Conservation (phyloP, 2,329 filamentous ascomycete species). For the Aspergillus neoniger region DNA sequence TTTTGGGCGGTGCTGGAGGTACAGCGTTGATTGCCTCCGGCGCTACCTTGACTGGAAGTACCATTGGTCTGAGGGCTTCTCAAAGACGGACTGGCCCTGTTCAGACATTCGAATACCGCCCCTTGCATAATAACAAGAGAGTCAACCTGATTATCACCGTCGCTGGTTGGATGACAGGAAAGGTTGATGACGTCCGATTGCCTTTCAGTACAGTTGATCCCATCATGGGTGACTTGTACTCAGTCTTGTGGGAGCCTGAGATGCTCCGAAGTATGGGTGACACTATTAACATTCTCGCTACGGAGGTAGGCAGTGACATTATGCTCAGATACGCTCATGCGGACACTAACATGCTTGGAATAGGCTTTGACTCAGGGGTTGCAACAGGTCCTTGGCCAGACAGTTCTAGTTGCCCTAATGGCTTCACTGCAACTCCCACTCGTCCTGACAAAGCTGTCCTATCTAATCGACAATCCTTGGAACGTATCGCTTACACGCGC, state of each 20-base stretch:
- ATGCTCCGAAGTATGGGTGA: slow-evolving; percentile 98
- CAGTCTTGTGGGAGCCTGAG: slow-evolving; percentile 94
- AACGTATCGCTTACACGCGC: slow-evolving; percentile 92
- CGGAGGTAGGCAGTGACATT: slow-evolving; percentile 66
- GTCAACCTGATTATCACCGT: slow-evolving; percentile 95
- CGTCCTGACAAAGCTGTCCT: slow-evolving; percentile 87
- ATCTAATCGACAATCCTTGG: slow-evolving; percentile 98
- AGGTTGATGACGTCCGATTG: slow-evolving; percentile 91
- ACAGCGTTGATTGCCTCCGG: slow-evolving; percentile 91
- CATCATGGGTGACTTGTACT: slow-evolving; percentile 98
- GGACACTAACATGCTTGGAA: slow-evolving; percentile 26
- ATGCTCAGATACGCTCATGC: background rate
- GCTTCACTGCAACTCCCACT: slow-evolving; percentile 89
- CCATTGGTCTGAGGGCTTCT: slow-evolving; percentile 85
- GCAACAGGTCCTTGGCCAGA: slow-evolving; percentile 90
- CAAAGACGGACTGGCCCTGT: slow-evolving; percentile 85
- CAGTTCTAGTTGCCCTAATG: slow-evolving; percentile 86
- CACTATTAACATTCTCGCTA: slow-evolving; percentile 97
- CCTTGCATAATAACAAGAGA: slow-evolving; percentile 95
- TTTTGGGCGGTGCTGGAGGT: slow-evolving; percentile 87
- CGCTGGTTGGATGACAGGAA: slow-evolving; percentile 98
- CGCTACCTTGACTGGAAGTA: slow-evolving; percentile 80
- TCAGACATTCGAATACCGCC: slow-evolving; percentile 94
- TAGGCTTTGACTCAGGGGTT: slow-evolving; percentile 92
- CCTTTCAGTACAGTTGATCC: slow-evolving; percentile 96